Conservation (phyloP, 345 rosid species). For the Bruguiera sexangula region DNA sequence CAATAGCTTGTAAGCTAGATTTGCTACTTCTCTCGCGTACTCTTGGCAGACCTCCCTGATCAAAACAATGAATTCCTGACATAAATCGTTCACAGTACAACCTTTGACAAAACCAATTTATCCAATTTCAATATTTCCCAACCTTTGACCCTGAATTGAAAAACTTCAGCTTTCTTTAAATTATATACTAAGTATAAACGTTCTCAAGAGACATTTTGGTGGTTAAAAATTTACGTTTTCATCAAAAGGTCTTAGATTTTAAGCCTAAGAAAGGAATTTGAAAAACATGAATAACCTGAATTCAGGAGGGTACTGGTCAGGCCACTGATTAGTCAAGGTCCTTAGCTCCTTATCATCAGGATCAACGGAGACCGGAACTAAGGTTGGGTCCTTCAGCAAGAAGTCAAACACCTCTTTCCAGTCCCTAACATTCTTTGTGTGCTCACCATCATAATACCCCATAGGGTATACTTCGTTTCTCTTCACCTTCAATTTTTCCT, state of each 20-base stretch:
- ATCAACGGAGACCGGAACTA: slow-evolving; percentile 56
- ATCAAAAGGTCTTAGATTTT: no score
- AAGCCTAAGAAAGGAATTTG: no score
- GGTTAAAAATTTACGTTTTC: no score
- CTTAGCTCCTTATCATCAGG: slow-evolving; percentile 47
- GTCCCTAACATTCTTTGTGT: slow-evolving; percentile 86
- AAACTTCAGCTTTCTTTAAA: neutral
- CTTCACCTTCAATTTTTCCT: slow-evolving; percentile 59
- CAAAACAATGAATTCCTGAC: neutral
- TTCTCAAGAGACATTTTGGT: no score
- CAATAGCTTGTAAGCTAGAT: slow-evolving; percentile 54
- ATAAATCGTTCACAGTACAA: neutral
- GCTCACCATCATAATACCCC: slow-evolving; percentile 79
- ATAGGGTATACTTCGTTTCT: slow-evolving; percentile 61
- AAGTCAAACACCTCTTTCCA: slow-evolving; percentile 92
- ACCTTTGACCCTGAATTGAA: neutral
- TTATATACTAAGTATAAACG: no score
- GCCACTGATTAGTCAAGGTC: slow-evolving; percentile 70
- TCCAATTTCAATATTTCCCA: neutral
- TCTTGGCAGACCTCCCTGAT: slow-evolving; percentile 65
- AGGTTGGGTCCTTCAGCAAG: slow-evolving; percentile 49
- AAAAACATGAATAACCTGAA: slow-evolving; percentile 46
- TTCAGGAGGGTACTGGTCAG: slow-evolving; percentile 39
- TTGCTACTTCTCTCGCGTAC: slow-evolving; percentile 60
- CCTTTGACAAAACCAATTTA: neutral